These are phyloP conservation scores for Paecilomyces formosus DNA, from an alignment of 2,329 filamentous ascomycete species.

Conservation along the genomic window DNA sequence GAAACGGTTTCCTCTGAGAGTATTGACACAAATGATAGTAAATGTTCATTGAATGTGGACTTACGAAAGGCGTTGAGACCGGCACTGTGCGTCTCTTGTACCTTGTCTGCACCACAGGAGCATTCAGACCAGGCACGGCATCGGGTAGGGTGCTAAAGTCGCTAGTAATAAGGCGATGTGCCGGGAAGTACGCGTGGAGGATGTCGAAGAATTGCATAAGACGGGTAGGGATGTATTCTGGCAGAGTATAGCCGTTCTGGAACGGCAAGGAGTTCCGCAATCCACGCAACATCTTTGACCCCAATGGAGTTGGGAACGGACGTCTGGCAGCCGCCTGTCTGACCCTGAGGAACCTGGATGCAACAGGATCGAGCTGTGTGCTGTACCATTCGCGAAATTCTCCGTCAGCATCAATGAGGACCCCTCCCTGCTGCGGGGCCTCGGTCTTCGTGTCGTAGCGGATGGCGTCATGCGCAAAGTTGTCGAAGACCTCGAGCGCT, in stretches of 20 bases:
- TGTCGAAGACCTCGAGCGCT: conserved; percentile 96
- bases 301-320: conserved; percentile 35
- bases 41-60: conserved; percentile 21
- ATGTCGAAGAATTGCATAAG: conserved; percentile 97
- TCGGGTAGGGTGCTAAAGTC: conserved; percentile 87
- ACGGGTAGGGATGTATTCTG: conserved; percentile 90
- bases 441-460: conserved; percentile 82
- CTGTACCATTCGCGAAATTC: conserved; percentile 96
- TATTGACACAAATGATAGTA: too few relatives aligned
- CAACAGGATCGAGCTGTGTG: conserved; percentile 70
- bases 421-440: conserved; percentile 76
- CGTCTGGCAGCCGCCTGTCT: conserved; percentile 61
- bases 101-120: conserved; percentile 91
- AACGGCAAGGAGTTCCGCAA: conserved; percentile 62
- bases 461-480: conserved; percentile 90
- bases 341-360: conserved; percentile 74
- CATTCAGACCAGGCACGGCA: conserved; percentile 75
- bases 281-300: conserved; percentile 49
- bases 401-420: conserved; percentile 74
- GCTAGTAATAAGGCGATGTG: conserved; percentile 77
- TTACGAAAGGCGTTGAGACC: conserved; percentile 80
- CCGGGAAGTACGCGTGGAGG: conserved; percentile 78
- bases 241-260: conserved; percentile 65
- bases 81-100: conserved; percentile 82
- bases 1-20: background rate